Base-by-base conservation (phyloP, 805 yeast genomes). In the Saturnispora zaruensis region DNA sequence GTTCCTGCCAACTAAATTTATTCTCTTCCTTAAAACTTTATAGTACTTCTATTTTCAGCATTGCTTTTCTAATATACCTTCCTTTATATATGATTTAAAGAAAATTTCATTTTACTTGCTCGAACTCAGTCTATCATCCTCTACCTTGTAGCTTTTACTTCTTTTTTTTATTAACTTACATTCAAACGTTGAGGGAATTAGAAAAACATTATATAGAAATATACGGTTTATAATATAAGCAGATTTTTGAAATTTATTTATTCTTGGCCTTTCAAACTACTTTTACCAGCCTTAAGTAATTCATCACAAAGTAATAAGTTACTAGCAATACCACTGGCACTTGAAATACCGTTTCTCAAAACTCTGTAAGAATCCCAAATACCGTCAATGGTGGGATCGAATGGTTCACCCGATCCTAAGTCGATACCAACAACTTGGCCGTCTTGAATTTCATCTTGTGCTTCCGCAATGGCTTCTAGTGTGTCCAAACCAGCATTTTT, bases 301-400 rank as follows among this genome's bases (percentile, higher is more conserved):
- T 93, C 99, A 70, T 93, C 99, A 73, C 99, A 93, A 55, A 93
- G 74, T 57, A 93, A 76, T 60, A 93, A 72, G 65, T 93, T 93
- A 55, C 93, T 82, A 1, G 99, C 91, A 61, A 93, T 93, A 48
- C 96, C 96, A 1, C 95, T 84, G 36, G 98, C 96, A 43, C 95
- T 82, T 46, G 89, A 81, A 48, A 93, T 74, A 8, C 96, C 96
- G 66, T 93, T 93, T 71, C 99, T 81, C 53, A 93, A 72, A 37
- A 93, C 99, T 57, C 99, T 76, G 72, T 79, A 93, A 24, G 96
- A 86, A 69, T 93, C 99, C 95, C 96, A 93, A 51, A 93, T 80
- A 53, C 99, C 99, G 64, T 87, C 96, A 48, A 86, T 77, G 6
- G 87, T 77, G 45, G 99, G 97, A 63, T 91, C 97, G 78, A 91